Evolutionary conservation across 164 flowering plant species (phyloP), one percentile per base, ranked within the genome.

Genomic region (Brasenia schreberi): DNA sequence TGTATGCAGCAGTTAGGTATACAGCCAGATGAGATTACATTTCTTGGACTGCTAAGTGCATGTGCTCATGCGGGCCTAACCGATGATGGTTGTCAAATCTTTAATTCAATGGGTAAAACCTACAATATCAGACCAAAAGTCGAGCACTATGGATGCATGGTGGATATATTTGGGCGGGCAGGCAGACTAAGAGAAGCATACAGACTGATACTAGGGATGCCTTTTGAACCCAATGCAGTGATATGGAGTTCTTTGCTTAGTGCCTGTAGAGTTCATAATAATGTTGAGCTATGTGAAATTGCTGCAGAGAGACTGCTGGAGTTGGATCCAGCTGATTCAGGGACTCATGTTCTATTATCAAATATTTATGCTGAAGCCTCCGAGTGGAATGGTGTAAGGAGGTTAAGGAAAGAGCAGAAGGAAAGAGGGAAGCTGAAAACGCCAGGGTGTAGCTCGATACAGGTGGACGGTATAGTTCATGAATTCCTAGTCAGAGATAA

Each of bases 31-130:
- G 70, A 68, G 59, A 65, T 70, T 61, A 68, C 70, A 1, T 43
- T 73, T 43, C 67, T 77, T 9, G 79, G 79, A 49, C 70, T 73
- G 42, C 72, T 77, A 12, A 71, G 64, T 63, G 77, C 79, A 7
- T 77, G 79, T 69, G 65, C 76, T 16, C 76, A 76, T 68, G 72
- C 72, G 42, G 79, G 79, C 45, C 66, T 76, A 44, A n/a, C 73
- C 23, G 72, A 73, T 53, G 65, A 76, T 68, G 79, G 76, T 45
- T 44, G 62, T 52, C 10, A 18, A 43, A 59, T 65, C 43, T 73
- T 73, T 43, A 10, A 18, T 18, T 65, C 72, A 5, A 76, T 76
- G 76, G 69, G 70, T 19, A 68, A 19, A 11, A 59, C 9, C 12
- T 66, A 72, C 14, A 59, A 62, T 10, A 19, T 72, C 45, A 59